Conservation (phyloP, 305 asterid genomes). For the Petunia hybrid region DNA sequence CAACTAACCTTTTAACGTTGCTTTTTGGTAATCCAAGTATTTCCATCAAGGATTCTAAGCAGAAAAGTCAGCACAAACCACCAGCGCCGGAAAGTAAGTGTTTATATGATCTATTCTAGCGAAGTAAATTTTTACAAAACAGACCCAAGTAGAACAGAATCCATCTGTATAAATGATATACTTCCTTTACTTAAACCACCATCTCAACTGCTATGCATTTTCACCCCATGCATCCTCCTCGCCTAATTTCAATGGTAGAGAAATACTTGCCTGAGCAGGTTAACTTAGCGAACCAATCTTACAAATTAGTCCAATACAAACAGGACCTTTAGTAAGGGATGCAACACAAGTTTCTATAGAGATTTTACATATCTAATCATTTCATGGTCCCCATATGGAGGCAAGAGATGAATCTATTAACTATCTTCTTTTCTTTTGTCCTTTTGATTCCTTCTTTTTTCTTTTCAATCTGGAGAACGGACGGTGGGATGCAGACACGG, state of each 20-base stretch:
- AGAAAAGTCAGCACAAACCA: background rate
- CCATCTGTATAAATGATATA: background rate
- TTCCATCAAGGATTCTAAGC: background rate
- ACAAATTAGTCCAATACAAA: background rate
- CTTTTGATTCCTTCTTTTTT: background rate
- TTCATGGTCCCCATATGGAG: slow-evolving; percentile 1
- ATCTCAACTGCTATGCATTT: background rate
- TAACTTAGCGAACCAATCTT: background rate
- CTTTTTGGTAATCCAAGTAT: background rate
- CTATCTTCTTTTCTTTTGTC: background rate
- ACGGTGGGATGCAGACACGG: background rate
- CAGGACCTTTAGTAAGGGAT: background rate
- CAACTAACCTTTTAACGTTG: background rate
- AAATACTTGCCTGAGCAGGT: background rate
- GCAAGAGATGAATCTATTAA: background rate
- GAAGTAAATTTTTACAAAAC: background rate
- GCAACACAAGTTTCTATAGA: background rate
- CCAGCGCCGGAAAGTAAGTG: background rate
- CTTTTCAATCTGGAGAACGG: background rate
- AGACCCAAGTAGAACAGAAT: background rate
- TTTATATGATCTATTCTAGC: background rate
- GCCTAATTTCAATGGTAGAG: background rate
- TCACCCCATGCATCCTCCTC: background rate
- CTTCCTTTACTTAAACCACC: background rate
- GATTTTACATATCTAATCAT: background rate